phyloP scores from a whole-genome alignment of 179 eudicot genomes.

The Silene coronaria region DNA sequence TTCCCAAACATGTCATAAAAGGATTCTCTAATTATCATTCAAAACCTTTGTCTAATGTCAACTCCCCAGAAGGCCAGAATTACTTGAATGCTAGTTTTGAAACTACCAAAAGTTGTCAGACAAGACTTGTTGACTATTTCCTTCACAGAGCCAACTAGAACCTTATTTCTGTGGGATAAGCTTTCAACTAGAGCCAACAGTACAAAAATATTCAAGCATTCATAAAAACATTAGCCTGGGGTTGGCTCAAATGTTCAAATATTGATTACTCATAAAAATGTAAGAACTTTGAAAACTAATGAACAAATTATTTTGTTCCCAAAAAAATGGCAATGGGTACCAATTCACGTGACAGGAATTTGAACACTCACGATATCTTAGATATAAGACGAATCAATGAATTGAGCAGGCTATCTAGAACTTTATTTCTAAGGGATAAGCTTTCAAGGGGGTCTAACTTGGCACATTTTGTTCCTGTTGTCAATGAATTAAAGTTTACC shows the following conservation, averaged over 20 bases:
- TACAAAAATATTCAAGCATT: background rate
- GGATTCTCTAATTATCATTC: background rate
- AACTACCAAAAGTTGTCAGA: background rate
- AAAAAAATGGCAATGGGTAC: background rate
- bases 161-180: no score
- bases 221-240: background rate
- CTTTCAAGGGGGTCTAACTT: background rate
- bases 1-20: no score
- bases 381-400: background rate
- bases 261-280: no score
- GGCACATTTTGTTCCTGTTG: background rate
- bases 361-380: background rate
- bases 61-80: background rate
- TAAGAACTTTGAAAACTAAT: background rate
- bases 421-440: background rate
- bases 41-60: background rate
- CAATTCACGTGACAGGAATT: background rate
- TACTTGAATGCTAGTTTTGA: background rate
- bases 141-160: no score
- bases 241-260: background rate
- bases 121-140: background rate
- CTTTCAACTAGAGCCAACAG: no score
- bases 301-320: background rate
- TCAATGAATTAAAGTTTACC: background rate
- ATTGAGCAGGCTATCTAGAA: background rate